phyloP scores from a whole-genome alignment of 805 yeast genomes.

The Cyberlindnera nakhonratchasimensis region DNA sequence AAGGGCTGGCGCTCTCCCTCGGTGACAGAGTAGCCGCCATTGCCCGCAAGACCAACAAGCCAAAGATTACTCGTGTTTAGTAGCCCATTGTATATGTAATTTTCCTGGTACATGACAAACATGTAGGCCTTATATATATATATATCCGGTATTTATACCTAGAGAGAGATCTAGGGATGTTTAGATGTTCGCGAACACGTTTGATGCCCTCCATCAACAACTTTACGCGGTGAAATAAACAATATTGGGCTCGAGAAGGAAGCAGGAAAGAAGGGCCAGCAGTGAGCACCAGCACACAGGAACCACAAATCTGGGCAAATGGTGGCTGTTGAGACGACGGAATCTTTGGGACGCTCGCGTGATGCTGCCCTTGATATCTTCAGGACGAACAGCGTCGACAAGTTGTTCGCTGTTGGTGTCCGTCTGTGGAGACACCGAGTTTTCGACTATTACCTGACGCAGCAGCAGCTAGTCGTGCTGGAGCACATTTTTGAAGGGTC shows the following conservation, averaged over 20 bases:
- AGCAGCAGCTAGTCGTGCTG: constrained; percentile 53
- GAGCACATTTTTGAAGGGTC: constrained; percentile 39
- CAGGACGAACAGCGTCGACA: constrained; percentile 27
- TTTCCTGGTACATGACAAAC: too few relatives aligned
- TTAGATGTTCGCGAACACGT: neutral
- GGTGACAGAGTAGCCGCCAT: constrained; percentile 92
- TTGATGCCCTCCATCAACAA: neutral
- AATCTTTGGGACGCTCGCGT: neutral
- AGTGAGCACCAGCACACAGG: neutral
- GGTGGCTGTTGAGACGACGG: neutral
- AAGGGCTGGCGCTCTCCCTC: constrained; percentile 90
- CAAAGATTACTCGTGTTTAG: constrained; percentile 30
- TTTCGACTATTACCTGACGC: constrained; percentile 48
- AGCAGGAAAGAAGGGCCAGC: neutral
- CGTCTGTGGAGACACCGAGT: constrained; percentile 32
- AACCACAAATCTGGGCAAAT: neutral
- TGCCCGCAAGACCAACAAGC: constrained; percentile 53
- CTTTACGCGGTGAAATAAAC: too few relatives aligned
- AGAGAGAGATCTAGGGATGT: neutral
- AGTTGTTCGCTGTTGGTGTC: constrained; percentile 23
- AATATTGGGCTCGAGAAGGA: too few relatives aligned
- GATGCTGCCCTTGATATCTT: constrained; percentile 22
- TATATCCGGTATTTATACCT: neutral
- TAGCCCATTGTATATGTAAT: too few relatives aligned
- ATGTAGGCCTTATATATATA: neutral